These are phyloP conservation scores for Kazachstania kunashirensis DNA, from an alignment of 805 yeast genomes.

Conservation along the genomic window DNA sequence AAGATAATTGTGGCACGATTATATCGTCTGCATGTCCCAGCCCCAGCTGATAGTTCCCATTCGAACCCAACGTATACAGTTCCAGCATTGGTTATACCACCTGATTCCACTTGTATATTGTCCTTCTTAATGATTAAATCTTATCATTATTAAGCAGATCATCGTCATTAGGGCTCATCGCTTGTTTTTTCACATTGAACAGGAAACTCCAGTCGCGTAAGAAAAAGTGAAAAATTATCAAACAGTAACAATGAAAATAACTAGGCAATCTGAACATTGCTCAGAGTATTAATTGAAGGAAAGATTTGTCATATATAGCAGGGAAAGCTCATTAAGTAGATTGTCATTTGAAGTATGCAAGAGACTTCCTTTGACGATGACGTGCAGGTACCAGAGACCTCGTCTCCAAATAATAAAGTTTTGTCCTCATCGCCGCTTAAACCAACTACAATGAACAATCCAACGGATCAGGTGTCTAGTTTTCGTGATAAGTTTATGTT, in stretches of 20 bases:
- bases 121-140: too few relatives aligned
- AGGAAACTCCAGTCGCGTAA: not conserved
- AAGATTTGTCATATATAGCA: too few relatives aligned
- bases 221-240: not conserved
- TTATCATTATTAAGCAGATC: too few relatives aligned
- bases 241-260: not conserved
- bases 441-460: slow-evolving; percentile 1
- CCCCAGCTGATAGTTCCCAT: slow-evolving; percentile 74
- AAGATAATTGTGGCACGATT: slow-evolving; percentile 21
- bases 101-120: not conserved
- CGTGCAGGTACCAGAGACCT: slow-evolving; percentile 45
- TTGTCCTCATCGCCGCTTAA: slow-evolving; percentile 26
- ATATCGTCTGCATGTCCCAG: slow-evolving; percentile 43
- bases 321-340: too few relatives aligned
- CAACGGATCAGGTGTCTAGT: slow-evolving; percentile 2
- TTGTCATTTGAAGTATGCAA: too few relatives aligned
- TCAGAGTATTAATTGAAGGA: too few relatives aligned
- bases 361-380: slow-evolving; percentile 12
- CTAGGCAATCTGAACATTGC: too few relatives aligned
- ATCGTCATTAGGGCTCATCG: too few relatives aligned
- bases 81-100: slow-evolving; percentile 2
- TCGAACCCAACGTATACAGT: slow-evolving; percentile 64
- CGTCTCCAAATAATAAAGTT: slow-evolving; percentile 28
- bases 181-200: not conserved
- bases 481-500: slow-evolving; percentile 38